phyloP scores from a whole-genome alignment of 805 yeast genomes.

The Kazachstania bromeliacearum region DNA sequence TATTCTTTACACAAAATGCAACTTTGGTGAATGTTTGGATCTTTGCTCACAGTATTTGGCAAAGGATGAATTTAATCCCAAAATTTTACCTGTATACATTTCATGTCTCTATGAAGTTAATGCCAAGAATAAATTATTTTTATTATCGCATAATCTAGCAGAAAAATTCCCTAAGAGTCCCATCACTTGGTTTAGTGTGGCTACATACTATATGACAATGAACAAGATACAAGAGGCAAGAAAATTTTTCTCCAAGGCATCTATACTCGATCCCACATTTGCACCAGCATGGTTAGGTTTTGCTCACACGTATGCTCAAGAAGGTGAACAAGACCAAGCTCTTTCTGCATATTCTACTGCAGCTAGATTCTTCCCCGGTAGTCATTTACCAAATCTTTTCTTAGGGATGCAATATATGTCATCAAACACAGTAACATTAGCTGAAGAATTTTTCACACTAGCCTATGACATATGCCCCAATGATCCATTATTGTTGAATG shows the following conservation, averaged over 20 bases:
- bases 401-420: constrained; percentile 94
- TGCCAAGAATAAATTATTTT: constrained; percentile 69
- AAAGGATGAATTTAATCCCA: constrained; percentile 62
- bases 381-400: constrained; percentile 81
- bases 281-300: constrained; percentile 97
- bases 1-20: constrained; percentile 61
- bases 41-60: constrained; percentile 53
- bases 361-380: constrained; percentile 80
- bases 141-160: constrained; percentile 76
- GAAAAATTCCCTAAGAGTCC: constrained; percentile 74
- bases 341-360: constrained; percentile 95
- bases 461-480: constrained; percentile 69
- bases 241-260: constrained; percentile 78
- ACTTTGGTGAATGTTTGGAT: constrained; percentile 63
- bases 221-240: constrained; percentile 74
- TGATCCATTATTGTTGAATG: constrained; percentile 85
- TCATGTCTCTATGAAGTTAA: constrained; percentile 81
- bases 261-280: constrained; percentile 77
- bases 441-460: constrained; percentile 75
- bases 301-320: constrained; percentile 95
- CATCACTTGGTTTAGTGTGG: constrained; percentile 88
- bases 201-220: constrained; percentile 74
- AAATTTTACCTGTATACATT: constrained; percentile 66
- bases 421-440: constrained; percentile 70
- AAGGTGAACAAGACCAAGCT: constrained; percentile 98